phyloP scores from a whole-genome alignment of 345 rosid genomes.

The Corchorus capsularis region DNA sequence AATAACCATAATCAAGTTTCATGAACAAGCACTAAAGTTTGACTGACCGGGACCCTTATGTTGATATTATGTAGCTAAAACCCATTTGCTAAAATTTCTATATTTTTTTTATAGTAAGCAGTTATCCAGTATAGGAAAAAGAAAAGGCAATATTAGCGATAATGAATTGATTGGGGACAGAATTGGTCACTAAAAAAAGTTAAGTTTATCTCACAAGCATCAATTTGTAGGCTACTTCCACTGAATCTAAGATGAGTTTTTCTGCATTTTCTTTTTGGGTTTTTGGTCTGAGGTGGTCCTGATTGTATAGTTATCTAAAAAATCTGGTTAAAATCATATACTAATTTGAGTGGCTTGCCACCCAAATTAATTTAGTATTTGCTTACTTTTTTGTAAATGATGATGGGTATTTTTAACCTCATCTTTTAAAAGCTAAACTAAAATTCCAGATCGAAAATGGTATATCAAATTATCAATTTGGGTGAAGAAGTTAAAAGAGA shows the following conservation, averaged over 20 bases:
- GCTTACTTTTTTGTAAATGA: background rate
- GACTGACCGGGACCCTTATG: background rate
- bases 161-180: slow-evolving; percentile 10
- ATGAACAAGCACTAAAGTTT: background rate
- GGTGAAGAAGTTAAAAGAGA: background rate
- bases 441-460: background rate
- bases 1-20: background rate
- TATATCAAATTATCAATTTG: background rate
- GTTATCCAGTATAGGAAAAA: background rate
- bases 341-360: slow-evolving; percentile 24
- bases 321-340: slow-evolving; percentile 23
- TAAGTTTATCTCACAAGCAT: slow-evolving; percentile 7
- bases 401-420: background rate
- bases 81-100: background rate
- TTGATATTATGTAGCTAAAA: background rate
- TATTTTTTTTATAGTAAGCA: background rate
- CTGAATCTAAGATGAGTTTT: background rate
- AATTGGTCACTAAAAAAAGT: slow-evolving; percentile 3
- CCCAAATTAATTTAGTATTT: slow-evolving; percentile 18
- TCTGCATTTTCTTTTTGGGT: background rate
- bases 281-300: slow-evolving; percentile 14
- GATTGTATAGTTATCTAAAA: background rate
- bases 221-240: slow-evolving; percentile 6
- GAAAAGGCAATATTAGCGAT: slow-evolving; percentile 10
- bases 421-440: background rate